Conservation (phyloP, 139 green algal species). For the Micromonas pusilla region DNA sequence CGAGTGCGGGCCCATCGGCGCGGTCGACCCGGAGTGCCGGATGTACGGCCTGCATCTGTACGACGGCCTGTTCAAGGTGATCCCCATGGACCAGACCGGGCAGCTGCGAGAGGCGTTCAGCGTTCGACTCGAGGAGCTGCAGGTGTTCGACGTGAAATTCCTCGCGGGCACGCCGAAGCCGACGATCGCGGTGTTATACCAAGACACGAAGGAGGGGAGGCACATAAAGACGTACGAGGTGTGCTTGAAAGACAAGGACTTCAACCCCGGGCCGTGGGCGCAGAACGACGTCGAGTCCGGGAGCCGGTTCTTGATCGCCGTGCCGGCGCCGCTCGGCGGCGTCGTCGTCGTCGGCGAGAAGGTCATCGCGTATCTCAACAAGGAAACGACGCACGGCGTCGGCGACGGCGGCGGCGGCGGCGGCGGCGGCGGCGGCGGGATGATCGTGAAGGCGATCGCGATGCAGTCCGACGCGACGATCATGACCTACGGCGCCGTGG, state of each 20-base stretch:
- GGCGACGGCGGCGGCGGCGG: neutral
- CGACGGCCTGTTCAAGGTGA: constrained; percentile 88
- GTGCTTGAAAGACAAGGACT: constrained; percentile 57
- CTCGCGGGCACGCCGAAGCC: constrained; percentile 52
- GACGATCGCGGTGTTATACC: constrained; percentile 81
- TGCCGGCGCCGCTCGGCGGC: constrained; percentile 67
- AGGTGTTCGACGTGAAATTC: constrained; percentile 74
- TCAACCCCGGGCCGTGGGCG: constrained; percentile 59
- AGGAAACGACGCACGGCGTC: neutral
- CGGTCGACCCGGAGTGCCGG: constrained; percentile 69
- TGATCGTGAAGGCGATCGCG: constrained; percentile 3
- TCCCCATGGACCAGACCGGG: constrained; percentile 34
- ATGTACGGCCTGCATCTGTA: constrained; percentile 91
- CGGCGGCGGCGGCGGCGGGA: too few species aligned
- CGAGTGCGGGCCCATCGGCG: constrained; percentile 73
- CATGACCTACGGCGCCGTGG: constrained; percentile 47
- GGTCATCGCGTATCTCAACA: constrained; percentile 66
- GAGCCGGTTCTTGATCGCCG: constrained; percentile 67
- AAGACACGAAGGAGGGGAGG: constrained; percentile 78
- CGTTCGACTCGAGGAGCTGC: constrained; percentile 74
- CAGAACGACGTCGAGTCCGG: constrained; percentile 75
- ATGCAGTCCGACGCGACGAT: constrained; percentile 1
- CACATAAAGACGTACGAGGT: constrained; percentile 89
- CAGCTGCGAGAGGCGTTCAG: constrained; percentile 76
- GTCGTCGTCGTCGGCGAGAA: constrained; percentile 78